phyloP scores from a whole-genome alignment of 805 yeast genomes.

The Schizosaccharomyces japonicus region DNA sequence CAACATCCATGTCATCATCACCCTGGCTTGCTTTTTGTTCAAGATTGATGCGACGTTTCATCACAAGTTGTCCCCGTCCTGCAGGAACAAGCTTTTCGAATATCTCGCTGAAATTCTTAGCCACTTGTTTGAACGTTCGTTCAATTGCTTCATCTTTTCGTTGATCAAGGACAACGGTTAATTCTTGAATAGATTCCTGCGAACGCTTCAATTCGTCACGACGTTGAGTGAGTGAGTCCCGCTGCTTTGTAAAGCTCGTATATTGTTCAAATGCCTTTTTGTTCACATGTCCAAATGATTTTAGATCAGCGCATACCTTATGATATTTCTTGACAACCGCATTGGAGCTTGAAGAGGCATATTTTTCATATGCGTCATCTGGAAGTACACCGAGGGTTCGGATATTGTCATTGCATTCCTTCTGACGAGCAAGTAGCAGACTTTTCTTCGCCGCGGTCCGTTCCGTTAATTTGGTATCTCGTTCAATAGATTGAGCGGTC shows the following conservation, averaged over 20 bases:
- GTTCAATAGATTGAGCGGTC: slow-evolving; percentile 32
- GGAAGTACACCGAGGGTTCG: slow-evolving; percentile 75
- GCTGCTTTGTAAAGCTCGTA: slow-evolving; percentile 44
- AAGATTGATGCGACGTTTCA: slow-evolving; percentile 24
- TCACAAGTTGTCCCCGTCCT: slow-evolving; percentile 52
- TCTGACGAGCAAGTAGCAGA: slow-evolving; percentile 34
- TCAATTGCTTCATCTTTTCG: slow-evolving; percentile 68
- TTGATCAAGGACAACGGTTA: slow-evolving; percentile 43
- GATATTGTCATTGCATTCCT: slow-evolving; percentile 47
- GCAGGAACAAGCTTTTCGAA: slow-evolving; percentile 65
- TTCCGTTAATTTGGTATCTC: slow-evolving; percentile 39
- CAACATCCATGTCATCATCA: slow-evolving; percentile 13
- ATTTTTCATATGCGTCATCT: slow-evolving; percentile 47
- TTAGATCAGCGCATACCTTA: slow-evolving; percentile 30
- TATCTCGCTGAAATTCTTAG: slow-evolving; percentile 45
- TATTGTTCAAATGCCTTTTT: slow-evolving; percentile 76
- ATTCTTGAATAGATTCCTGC: slow-evolving; percentile 42
- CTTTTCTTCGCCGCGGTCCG: slow-evolving; percentile 38
- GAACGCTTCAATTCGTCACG: slow-evolving; percentile 47
- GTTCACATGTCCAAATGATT: slow-evolving; percentile 53
- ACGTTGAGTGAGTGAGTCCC: slow-evolving; percentile 40
- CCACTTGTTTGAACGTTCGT: slow-evolving; percentile 52
- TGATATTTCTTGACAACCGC: slow-evolving; percentile 31
- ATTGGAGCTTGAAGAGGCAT: slow-evolving; percentile 25
- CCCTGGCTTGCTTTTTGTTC: slow-evolving; percentile 11